Percentiles rank a stretch among this genome's conserved stretches.
These are phyloP conservation scores for Capsicum baccatum DNA, from an alignment of 257 asterid genomes.

Conservation along the genomic window DNA sequence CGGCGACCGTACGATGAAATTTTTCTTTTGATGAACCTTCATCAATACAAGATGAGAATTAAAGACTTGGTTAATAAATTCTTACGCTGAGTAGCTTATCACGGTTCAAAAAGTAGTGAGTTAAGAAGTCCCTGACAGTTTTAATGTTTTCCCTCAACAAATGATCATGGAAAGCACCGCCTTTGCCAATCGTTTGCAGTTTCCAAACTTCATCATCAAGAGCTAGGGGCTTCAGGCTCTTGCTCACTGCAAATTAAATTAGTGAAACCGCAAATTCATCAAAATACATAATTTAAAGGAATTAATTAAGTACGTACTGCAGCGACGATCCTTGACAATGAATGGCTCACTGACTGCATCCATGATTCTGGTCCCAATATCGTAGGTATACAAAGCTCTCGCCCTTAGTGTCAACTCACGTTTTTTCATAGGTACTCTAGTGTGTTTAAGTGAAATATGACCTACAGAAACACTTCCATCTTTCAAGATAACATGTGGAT, in stretches of 20 bases:
- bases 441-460: conserved; percentile 25
- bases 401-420: conserved; percentile 24
- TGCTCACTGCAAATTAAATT: neutral
- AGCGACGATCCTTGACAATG: neutral
- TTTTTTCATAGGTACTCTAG: neutral
- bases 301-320: conserved; percentile 12
- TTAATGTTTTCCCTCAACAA: conserved; percentile 18
- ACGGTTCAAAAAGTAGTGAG: neutral
- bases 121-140: conserved; percentile 25
- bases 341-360: neutral
- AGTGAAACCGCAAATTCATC: neutral
- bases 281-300: neutral
- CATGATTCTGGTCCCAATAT: neutral
- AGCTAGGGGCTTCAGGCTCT: neutral
- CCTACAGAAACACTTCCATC: conserved; percentile 17
- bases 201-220: conserved; percentile 27
- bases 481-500: neutral
- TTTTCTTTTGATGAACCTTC: neutral
- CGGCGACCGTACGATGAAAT: too few relatives aligned
- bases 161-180: neutral
- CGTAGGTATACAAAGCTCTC: neutral
- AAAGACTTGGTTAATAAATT: neutral
- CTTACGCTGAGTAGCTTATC: conserved; percentile 21
- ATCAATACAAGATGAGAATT: neutral
- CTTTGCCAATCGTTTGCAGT: conserved; percentile 21